Evolutionary conservation across 768 basidiomycete genomes (phyloP).

Genomic region (Kwoniella sp.): DNA sequence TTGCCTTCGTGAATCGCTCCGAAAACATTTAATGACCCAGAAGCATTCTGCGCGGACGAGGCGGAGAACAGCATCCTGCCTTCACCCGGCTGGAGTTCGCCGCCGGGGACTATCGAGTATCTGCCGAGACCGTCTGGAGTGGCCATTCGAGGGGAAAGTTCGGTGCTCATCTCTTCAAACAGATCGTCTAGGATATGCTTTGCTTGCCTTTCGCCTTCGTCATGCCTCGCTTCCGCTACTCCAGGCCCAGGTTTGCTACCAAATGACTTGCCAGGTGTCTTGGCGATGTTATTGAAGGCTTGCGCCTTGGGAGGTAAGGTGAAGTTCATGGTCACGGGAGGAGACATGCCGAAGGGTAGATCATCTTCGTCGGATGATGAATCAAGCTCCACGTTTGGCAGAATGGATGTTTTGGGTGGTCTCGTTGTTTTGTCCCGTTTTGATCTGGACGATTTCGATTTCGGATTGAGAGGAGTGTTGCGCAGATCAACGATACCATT

Average conservation of each 20-base stretch:
- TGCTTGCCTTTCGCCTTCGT: slow-evolving; percentile 45
- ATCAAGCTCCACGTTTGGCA: slow-evolving; percentile 45
- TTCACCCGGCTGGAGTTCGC: slow-evolving; percentile 12
- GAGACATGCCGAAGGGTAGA: slow-evolving; percentile 59
- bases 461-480: slow-evolving; percentile 55
- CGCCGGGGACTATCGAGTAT: slow-evolving; percentile 37
- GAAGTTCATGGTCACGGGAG: slow-evolving; percentile 64
- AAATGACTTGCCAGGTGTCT: slow-evolving; percentile 23
- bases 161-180: slow-evolving; percentile 56
- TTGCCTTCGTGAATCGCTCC: slow-evolving; percentile 12
- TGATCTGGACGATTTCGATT: slow-evolving; percentile 58
- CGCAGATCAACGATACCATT: slow-evolving; percentile 73
- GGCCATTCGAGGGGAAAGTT: slow-evolving; percentile 38
- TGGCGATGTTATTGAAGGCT: slow-evolving; percentile 33
- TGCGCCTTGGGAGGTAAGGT: slow-evolving; percentile 56
- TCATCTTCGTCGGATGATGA: slow-evolving; percentile 57
- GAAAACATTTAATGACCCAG: slow-evolving; percentile 1
- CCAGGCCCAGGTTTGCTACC: not conserved
- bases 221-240: not conserved
- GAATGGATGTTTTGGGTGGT: slow-evolving; percentile 20
- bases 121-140: slow-evolving; percentile 48
- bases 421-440: slow-evolving; percentile 43
- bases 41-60: not conserved
- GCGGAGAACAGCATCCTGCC: slow-evolving; percentile 15
- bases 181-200: slow-evolving; percentile 71